A percentile compares a stretch with the other conserved stretches of the same genome.
These are phyloP conservation scores for Alternaria ethzedia DNA, from an alignment of 2,329 filamentous ascomycete genomes.

Conservation along the genomic window DNA sequence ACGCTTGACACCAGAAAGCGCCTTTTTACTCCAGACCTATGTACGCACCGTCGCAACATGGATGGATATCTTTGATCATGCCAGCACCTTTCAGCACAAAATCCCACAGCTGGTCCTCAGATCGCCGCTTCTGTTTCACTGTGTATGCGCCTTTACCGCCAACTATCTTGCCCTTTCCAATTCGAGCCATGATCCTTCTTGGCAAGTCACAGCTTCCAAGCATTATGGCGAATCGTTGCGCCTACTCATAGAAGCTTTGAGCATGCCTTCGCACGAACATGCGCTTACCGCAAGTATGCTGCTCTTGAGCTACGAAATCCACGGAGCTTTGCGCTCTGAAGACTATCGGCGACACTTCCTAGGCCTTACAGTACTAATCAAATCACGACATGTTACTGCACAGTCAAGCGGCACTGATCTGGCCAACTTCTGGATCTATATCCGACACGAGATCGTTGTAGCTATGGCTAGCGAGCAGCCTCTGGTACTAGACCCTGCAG, in stretches of 20 bases:
- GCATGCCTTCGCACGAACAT: conserved; percentile 33
- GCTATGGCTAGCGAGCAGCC: conserved; percentile 39
- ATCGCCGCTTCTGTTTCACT: conserved; percentile 42
- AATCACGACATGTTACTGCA: conserved; percentile 35
- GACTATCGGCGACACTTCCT: conserved; percentile 41
- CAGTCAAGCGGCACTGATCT: conserved; percentile 35
- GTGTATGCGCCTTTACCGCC: conserved; percentile 44
- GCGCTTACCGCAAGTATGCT: conserved; percentile 44
- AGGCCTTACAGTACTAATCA: conserved; percentile 40
- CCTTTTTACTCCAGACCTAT: conserved; percentile 41
- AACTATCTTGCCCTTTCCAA: conserved; percentile 41
- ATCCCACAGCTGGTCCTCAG: conserved; percentile 35
- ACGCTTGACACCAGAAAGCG: conserved; percentile 36
- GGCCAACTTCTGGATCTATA: conserved; percentile 47
- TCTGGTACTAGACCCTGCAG: conserved; percentile 34
- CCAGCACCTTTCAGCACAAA: conserved; percentile 37
- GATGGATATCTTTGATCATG: conserved; percentile 46
- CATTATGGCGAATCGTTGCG: conserved; percentile 42
- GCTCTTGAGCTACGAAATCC: conserved; percentile 43
- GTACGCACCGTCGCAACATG: conserved; percentile 42
- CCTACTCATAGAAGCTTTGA: conserved; percentile 37
- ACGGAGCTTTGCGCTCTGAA: conserved; percentile 34
- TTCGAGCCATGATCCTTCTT: conserved; percentile 29
- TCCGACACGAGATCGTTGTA: conserved; percentile 41
- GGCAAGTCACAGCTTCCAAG: conserved; percentile 35